phyloP scores from a whole-genome alignment of 768 basidiomycete genomes.

The Rhodocollybia butyracea region DNA sequence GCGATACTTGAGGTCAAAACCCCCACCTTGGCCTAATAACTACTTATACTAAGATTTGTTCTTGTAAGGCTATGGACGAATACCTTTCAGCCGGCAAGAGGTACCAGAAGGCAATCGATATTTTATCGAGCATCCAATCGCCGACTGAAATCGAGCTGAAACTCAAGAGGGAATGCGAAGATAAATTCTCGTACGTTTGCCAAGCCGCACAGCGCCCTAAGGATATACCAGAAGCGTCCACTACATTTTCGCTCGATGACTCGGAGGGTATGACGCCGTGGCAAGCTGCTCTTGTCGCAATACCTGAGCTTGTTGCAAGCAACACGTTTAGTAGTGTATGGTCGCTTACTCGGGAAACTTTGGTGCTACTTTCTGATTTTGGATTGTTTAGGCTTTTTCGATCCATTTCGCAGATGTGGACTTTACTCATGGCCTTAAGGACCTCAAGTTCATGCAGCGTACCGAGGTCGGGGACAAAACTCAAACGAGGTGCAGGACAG shows the following conservation, averaged over 20 bases:
- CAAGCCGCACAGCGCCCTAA: background rate
- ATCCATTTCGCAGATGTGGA: no score
- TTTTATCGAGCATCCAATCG: constrained; percentile 8
- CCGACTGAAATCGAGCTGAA: constrained; percentile 10
- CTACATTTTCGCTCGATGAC: background rate
- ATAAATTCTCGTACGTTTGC: constrained; percentile 7
- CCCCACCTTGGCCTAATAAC: background rate
- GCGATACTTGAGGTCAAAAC: constrained; percentile 15
- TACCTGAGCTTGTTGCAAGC: background rate
- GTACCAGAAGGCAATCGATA: constrained; percentile 16
- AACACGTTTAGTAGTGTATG: background rate
- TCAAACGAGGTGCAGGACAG: no score
- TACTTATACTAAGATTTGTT: background rate
- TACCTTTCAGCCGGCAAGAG: background rate
- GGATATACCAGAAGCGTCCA: background rate
- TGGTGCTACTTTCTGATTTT: no score
- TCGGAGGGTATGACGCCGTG: constrained; percentile 16
- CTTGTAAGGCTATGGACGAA: background rate
- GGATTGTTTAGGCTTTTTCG: no score
- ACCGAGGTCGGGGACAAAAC: no score
- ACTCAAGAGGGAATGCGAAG: constrained; percentile 14
- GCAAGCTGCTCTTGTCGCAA: constrained; percentile 11
- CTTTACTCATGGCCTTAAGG: no score
- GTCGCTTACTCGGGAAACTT: background rate
- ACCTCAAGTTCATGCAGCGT: no score